phyloP scores from a whole-genome alignment of 164 flowering plant genomes.

The Macadamia integrifolia region DNA sequence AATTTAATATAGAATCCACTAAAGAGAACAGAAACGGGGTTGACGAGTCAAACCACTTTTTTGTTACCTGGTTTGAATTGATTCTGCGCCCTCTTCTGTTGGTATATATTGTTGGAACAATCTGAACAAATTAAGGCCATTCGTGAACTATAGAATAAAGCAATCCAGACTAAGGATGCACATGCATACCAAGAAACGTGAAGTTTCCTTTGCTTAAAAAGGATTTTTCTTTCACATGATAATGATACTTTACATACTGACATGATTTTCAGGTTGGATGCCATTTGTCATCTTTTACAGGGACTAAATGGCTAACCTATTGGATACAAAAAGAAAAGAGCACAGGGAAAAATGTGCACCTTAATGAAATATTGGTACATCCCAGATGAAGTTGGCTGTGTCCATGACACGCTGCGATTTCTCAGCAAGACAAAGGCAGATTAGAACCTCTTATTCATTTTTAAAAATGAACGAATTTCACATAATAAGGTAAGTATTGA shows the following conservation, averaged over 20 bases:
- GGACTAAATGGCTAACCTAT: no score
- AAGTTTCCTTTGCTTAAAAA: no score
- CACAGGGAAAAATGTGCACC: slow-evolving; percentile 33
- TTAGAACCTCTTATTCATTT: slow-evolving; percentile 2
- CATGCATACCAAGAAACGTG: background rate
- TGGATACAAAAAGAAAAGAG: no score
- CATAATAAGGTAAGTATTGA: no score
- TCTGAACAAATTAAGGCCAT: slow-evolving; percentile 35
- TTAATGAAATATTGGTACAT: slow-evolving; percentile 77
- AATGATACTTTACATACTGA: no score
- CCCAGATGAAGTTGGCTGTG: slow-evolving; percentile 48
- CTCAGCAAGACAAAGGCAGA: slow-evolving; percentile 1
- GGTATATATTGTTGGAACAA: slow-evolving; percentile 83
- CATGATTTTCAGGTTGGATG: no score
- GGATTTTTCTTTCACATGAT: no score
- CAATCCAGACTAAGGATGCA: background rate
- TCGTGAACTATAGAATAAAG: background rate
- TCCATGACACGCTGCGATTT: slow-evolving; percentile 57
- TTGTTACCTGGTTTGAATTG: slow-evolving; percentile 61
- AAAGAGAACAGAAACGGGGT: slow-evolving; percentile 1
- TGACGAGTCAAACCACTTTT: background rate
- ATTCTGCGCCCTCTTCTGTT: slow-evolving; percentile 57
- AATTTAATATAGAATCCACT: background rate
- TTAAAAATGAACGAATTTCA: no score
- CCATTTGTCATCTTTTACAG: no score